These are phyloP conservation scores for Populus hybrid DNA, from an alignment of 441 rosid species.

Conservation along the genomic window DNA sequence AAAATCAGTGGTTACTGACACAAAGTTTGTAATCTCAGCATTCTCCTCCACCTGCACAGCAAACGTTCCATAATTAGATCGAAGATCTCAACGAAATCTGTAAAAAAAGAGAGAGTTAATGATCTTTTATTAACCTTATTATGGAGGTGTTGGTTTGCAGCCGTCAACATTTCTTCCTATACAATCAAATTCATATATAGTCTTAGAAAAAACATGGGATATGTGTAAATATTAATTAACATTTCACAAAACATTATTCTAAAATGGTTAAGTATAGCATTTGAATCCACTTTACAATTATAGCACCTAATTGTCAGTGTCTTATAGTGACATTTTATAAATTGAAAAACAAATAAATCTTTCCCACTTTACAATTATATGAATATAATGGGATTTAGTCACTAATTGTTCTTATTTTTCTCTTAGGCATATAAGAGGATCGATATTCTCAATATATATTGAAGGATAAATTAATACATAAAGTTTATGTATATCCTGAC, in stretches of 20 bases:
- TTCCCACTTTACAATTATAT: no score
- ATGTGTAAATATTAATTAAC: not conserved
- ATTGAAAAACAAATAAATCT: no score
- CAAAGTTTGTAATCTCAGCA: constrained; percentile 39
- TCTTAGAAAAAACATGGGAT: not conserved
- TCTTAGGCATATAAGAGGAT: no score
- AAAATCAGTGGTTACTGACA: constrained; percentile 38
- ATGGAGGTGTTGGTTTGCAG: constrained; percentile 70
- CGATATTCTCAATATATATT: no score
- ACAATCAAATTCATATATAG: constrained; percentile 1
- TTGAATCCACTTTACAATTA: no score
- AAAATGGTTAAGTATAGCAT: not conserved
- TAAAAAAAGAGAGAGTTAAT: not conserved
- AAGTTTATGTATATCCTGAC: no score
- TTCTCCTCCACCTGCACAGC: constrained; percentile 58
- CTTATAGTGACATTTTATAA: no score
- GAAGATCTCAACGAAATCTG: not conserved
- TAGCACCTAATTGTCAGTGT: no score
- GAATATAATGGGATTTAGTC: no score
- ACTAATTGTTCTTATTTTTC: no score
- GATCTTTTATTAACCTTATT: constrained; percentile 50
- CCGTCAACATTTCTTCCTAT: constrained; percentile 74
- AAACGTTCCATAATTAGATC: not conserved
- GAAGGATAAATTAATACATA: no score
- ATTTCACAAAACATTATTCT: not conserved